phyloP scores from a whole-genome alignment of 768 basidiomycete genomes.

The Stropharia rugosoannulata region DNA sequence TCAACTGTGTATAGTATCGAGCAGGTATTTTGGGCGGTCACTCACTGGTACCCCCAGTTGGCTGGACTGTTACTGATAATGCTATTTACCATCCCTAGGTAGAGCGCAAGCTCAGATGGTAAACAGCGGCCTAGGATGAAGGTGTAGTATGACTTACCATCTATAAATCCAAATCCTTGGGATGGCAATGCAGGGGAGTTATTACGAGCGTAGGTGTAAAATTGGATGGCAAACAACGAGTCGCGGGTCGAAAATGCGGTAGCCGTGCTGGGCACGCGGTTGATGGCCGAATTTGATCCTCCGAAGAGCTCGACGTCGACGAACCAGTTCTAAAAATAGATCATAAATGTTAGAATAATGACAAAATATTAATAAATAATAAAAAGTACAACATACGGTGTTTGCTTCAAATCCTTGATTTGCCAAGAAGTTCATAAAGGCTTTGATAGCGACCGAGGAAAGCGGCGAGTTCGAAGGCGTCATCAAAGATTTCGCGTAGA shows the following conservation, averaged over 20 bases:
- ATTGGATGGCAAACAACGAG: constrained; percentile 46
- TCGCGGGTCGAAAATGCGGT: constrained; percentile 47
- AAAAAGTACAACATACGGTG: constrained; percentile 25
- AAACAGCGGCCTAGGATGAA: neutral
- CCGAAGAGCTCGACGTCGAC: constrained; percentile 43
- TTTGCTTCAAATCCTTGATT: constrained; percentile 33
- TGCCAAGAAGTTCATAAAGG: constrained; percentile 39
- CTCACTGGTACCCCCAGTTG: constrained; percentile 34
- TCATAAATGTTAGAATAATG: neutral
- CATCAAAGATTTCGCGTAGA: constrained; percentile 44
- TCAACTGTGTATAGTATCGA: neutral
- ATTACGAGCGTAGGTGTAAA: constrained; percentile 43
- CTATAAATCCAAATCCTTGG: constrained; percentile 42
- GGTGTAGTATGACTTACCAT: constrained; percentile 25
- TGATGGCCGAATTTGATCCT: constrained; percentile 45
- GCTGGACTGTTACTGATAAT: constrained; percentile 31
- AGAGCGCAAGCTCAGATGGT: neutral
- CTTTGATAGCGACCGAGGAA: constrained; percentile 26
- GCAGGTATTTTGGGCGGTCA: neutral
- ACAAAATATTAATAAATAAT: neutral
- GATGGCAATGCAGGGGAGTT: constrained; percentile 40
- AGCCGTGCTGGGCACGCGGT: constrained; percentile 33
- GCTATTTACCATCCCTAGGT: constrained; percentile 30
- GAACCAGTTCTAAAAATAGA: constrained; percentile 17
- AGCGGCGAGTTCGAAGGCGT: constrained; percentile 33